phyloP scores from a whole-genome alignment of 176 grass and related monocot species.

The Alloteropsis semialata region DNA sequence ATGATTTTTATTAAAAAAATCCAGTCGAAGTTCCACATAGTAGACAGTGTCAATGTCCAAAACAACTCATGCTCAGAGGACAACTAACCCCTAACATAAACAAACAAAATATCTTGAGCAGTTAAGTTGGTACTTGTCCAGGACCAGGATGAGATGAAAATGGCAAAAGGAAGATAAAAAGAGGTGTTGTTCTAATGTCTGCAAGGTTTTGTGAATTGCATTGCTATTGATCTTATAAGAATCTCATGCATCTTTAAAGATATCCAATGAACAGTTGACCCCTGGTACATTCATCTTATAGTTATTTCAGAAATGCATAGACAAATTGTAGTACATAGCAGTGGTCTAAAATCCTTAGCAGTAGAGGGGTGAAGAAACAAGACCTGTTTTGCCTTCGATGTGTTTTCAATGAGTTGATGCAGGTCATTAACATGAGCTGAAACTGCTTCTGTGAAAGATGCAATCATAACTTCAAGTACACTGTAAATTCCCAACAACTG shows the following conservation, averaged over 20 bases:
- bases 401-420: slow-evolving; percentile 74
- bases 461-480: slow-evolving; percentile 81
- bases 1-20: not conserved
- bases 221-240: not conserved
- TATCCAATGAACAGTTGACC: not conserved
- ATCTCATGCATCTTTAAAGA: not conserved
- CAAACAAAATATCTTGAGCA: not conserved
- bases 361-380: slow-evolving; percentile 16
- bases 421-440: slow-evolving; percentile 74
- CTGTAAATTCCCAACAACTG: slow-evolving; percentile 77
- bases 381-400: slow-evolving; percentile 92
- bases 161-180: too few species aligned
- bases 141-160: not conserved
- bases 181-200: not conserved
- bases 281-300: not conserved
- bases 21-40: not conserved
- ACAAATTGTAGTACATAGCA: not conserved
- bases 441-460: slow-evolving; percentile 72
- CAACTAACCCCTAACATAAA: too few species aligned
- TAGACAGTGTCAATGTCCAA: not conserved
- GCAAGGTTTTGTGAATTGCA: slow-evolving; percentile 8
- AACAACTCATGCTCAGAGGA: not conserved
- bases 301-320: slow-evolving; percentile 10
- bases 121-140: not conserved
- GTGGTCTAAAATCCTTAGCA: not conserved